These are phyloP conservation scores for Debaryomycetaceae sp. DNA, from an alignment of 1,139 yeast species.

Conservation along the genomic window DNA sequence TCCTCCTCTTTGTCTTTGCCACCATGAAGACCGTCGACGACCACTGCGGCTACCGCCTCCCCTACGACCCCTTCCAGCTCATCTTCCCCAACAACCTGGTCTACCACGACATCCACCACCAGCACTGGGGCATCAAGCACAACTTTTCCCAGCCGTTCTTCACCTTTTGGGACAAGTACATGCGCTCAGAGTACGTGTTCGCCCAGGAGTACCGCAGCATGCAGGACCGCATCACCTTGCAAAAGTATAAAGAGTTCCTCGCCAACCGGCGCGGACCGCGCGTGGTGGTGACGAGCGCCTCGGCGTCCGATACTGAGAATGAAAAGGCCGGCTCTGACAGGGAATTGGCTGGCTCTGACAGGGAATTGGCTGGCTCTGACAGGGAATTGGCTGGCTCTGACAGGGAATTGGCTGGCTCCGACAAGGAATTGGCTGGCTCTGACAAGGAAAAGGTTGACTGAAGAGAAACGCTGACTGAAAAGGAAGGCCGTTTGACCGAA, in stretches of 20 bases:
- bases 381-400: no score
- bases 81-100: slow-evolving; percentile 91
- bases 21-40: slow-evolving; percentile 96
- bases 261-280: slow-evolving; percentile 20
- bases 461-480: no score
- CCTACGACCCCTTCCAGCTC: slow-evolving; percentile 80
- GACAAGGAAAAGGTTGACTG: no score
- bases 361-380: no score
- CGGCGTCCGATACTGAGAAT: no score
- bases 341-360: no score
- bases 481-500: no score
- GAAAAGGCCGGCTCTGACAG: no score
- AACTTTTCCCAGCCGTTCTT: slow-evolving; percentile 97
- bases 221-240: slow-evolving; percentile 50
- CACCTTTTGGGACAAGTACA: slow-evolving; percentile 76
- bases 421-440: no score
- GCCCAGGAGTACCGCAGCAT: slow-evolving; percentile 46
- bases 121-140: slow-evolving; percentile 85
- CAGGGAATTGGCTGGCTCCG: no score
- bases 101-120: slow-evolving; percentile 96
- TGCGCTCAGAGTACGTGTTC: slow-evolving; percentile 64
- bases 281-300: background rate
- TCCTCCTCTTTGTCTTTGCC: slow-evolving; percentile 69
- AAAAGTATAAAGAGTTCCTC: slow-evolving; percentile 52
- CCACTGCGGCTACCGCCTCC: slow-evolving; percentile 92